Conservation (phyloP, 2,329 filamentous ascomycete species). For the Beauveria brongniartii region DNA sequence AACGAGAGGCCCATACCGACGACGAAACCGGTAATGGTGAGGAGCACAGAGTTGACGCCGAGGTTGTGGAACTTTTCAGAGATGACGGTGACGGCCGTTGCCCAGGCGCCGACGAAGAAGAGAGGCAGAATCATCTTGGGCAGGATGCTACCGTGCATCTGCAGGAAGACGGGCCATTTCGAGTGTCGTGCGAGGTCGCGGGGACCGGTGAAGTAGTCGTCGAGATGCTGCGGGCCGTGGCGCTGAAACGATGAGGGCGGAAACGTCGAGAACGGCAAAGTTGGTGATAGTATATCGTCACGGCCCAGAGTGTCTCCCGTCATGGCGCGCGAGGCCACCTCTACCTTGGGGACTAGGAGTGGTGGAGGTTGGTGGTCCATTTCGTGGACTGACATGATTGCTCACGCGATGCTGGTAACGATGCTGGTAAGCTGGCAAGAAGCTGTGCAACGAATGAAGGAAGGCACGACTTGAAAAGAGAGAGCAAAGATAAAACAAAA, state of each 20-base stretch:
- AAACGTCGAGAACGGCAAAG: conserved; percentile 20
- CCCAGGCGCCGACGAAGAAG: conserved; percentile 53
- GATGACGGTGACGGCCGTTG: conserved; percentile 55
- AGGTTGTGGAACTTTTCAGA: conserved; percentile 33
- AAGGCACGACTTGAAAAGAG: background rate
- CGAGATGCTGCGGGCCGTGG: conserved; percentile 38
- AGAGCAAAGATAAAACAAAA: background rate
- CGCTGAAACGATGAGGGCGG: conserved; percentile 23
- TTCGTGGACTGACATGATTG: conserved; percentile 1
- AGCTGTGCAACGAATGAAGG: background rate
- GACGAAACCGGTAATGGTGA: conserved; percentile 75
- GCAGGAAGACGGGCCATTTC: conserved; percentile 68
- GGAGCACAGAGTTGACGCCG: conserved; percentile 28
- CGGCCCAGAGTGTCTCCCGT: conserved; percentile 2
- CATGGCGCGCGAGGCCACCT: background rate
- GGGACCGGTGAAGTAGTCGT: conserved; percentile 58
- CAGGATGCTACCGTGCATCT: conserved; percentile 66
- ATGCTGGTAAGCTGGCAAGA: too few species aligned
- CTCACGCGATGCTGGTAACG: background rate
- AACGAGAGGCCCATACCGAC: conserved; percentile 73
- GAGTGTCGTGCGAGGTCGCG: conserved; percentile 65
- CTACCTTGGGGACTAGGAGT: background rate
- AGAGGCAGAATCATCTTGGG: conserved; percentile 68
- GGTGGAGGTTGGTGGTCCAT: background rate
- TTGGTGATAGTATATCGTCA: conserved; percentile 21